Evolutionary conservation across 139 green algal species (phyloP), one percentile per base, ranked within the genome.

Genomic region (Limnomonas spitsbergensis): DNA sequence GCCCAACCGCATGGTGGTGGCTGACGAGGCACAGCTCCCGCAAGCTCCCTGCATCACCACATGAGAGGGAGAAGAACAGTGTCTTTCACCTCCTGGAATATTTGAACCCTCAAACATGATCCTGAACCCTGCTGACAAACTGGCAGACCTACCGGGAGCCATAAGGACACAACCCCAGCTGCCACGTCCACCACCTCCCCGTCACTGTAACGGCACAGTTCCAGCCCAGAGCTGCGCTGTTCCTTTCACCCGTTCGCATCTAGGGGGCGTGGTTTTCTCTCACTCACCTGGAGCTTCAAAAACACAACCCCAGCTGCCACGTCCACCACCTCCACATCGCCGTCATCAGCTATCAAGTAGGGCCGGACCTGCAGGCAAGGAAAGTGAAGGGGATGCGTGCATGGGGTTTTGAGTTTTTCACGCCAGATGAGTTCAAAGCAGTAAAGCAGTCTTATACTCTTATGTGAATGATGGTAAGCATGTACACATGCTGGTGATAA

Each of bases 321-420:
- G 3, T 76, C 80, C 34, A 93, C 89, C 38, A 98, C 95, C 53
- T 94, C 87, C 38, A 98, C 93, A 77, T 98, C 94, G 53, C 95
- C 95, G 27, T 95, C 95, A 78, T 98, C 95, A 3, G 94, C 93
- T 39, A 97, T 93, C 34, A 98, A 83, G 90, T 97, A 98, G 1
- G 95, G 95, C 37, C 95, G 86, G 29, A 98, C 76, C 80, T 84
- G 66, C 4, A 4, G 0, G 66, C 31, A 24, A 26, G 40, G n/a
- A n/a, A n/a, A n/a, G 53, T 7, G 37, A 4, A 2, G 54, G 54
- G 4, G 35, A 69, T 29, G 54, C 54, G 35, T 69, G 7, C 54
- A 69, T 32, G 94, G n/a, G n/a, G n/a, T n/a, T n/a, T n/a, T n/a
- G n/a, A n/a, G n/a, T n/a, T n/a, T n/a, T n/a, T n/a, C 53, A n/a